A percentile compares a stretch with the other conserved stretches of the same genome.
phyloP scores from a whole-genome alignment of 192 early-diverging fungal genomes.

The Entomortierella lignicola region DNA sequence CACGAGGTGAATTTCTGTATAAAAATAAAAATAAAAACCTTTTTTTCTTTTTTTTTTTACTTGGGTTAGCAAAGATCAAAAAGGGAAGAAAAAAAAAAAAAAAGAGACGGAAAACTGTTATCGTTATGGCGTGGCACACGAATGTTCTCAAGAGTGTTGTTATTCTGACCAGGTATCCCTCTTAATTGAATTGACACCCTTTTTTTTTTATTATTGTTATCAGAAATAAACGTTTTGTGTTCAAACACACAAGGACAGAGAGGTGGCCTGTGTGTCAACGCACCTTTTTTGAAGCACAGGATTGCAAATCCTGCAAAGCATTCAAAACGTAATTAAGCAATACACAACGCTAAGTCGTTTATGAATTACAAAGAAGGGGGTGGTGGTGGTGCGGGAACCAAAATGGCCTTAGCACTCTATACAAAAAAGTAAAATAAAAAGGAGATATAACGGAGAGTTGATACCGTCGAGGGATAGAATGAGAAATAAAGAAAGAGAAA shows the following conservation, averaged over 20 bases:
- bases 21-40: too few relatives aligned
- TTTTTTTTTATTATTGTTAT: conserved; percentile 1
- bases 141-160: background rate
- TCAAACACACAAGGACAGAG: background rate
- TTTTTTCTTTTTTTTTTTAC: too few relatives aligned
- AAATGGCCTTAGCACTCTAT: too few relatives aligned
- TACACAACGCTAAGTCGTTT: conserved; percentile 8
- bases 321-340: conserved; percentile 7
- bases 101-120: background rate
- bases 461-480: background rate
- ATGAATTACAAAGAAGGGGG: conserved; percentile 41
- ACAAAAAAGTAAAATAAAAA: background rate
- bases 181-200: background rate
- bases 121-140: background rate
- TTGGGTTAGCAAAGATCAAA: background rate
- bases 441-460: background rate
- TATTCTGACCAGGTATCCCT: too few relatives aligned
- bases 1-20: background rate
- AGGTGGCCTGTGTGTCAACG: background rate
- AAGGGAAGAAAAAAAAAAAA: background rate
- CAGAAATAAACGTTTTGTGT: too few relatives aligned
- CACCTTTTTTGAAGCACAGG: background rate
- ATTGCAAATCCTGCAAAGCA: conserved; percentile 18
- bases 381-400: background rate
- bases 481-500: conserved; percentile 11